phyloP scores from a whole-genome alignment of 176 grass and related monocot species.

The Otatea glauca region DNA sequence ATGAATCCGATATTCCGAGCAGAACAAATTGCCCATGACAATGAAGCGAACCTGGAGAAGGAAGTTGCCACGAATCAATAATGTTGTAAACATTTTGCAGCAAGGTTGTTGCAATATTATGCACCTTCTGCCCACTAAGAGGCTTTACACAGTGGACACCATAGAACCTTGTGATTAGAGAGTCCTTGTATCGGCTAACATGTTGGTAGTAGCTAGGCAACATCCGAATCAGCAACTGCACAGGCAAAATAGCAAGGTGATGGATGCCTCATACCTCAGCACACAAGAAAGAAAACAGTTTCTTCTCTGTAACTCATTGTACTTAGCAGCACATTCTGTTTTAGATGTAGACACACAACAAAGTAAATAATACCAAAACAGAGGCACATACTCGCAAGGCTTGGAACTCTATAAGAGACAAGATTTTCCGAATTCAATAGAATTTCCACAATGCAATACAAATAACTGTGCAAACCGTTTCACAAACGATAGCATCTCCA shows the following conservation, averaged over 20 bases:
- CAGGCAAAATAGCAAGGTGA: constrained; percentile 27
- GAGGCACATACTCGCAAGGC: neutral
- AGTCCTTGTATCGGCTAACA: constrained; percentile 64
- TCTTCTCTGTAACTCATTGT: neutral
- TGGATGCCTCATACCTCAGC: constrained; percentile 4
- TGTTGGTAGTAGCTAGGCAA: constrained; percentile 65
- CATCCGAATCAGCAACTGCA: constrained; percentile 75
- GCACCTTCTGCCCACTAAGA: constrained; percentile 68
- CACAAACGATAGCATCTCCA: neutral
- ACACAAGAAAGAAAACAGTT: neutral
- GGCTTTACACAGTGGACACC: constrained; percentile 89
- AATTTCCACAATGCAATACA: neutral
- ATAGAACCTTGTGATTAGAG: constrained; percentile 78
- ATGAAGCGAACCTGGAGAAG: constrained; percentile 85
- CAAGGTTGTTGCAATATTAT: constrained; percentile 5
- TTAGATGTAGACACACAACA: neutral
- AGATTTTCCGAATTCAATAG: neutral
- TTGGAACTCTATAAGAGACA: neutral
- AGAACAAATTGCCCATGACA: constrained; percentile 98
- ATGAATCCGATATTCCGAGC: constrained; percentile 91
- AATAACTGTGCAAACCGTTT: neutral
- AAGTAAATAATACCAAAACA: constrained; percentile 9
- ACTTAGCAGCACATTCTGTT: constrained; percentile 1
- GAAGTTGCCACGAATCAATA: constrained; percentile 27
- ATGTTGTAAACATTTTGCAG: constrained; percentile 9